Percentiles rank a stretch among this genome's conserved stretches.
phyloP scores from a whole-genome alignment of 345 rosid species.

The Reutealis trisperma region DNA sequence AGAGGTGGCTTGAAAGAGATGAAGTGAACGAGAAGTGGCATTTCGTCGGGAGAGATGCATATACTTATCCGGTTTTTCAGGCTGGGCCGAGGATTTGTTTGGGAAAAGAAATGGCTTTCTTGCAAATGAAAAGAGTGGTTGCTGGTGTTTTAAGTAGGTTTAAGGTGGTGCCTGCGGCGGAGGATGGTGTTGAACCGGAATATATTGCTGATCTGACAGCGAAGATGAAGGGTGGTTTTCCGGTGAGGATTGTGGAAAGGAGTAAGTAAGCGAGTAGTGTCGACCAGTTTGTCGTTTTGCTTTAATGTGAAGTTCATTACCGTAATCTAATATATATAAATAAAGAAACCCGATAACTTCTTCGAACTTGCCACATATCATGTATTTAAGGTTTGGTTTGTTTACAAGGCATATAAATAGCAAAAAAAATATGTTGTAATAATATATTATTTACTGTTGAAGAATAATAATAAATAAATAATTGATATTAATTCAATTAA shows the following conservation, averaged over 20 bases:
- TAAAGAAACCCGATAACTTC: too few relatives aligned
- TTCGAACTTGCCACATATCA: too few relatives aligned
- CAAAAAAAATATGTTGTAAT: too few relatives aligned
- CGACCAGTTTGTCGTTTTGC: background rate
- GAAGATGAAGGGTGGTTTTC: slow-evolving; percentile 66
- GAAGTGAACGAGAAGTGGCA: slow-evolving; percentile 25
- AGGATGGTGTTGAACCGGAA: slow-evolving; percentile 42
- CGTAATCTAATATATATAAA: too few relatives aligned
- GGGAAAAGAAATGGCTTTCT: slow-evolving; percentile 37
- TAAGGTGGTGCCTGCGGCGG: slow-evolving; percentile 49
- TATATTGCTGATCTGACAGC: slow-evolving; percentile 41
- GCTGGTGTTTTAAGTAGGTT: slow-evolving; percentile 41
- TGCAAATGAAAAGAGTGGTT: slow-evolving; percentile 36
- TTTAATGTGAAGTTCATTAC: too few relatives aligned
- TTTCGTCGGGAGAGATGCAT: slow-evolving; percentile 30
- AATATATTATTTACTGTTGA: too few relatives aligned
- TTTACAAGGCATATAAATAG: too few relatives aligned
- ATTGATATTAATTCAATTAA: too few relatives aligned
- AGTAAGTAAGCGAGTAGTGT: background rate
- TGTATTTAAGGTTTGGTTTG: too few relatives aligned
- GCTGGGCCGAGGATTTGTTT: slow-evolving; percentile 35
- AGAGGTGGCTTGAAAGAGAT: slow-evolving; percentile 38
- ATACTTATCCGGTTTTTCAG: slow-evolving; percentile 31
- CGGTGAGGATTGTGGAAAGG: slow-evolving; percentile 46
- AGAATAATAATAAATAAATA: too few relatives aligned